Conservation (phyloP, 257 asterid species). For the Solanum corneliomulleri region DNA sequence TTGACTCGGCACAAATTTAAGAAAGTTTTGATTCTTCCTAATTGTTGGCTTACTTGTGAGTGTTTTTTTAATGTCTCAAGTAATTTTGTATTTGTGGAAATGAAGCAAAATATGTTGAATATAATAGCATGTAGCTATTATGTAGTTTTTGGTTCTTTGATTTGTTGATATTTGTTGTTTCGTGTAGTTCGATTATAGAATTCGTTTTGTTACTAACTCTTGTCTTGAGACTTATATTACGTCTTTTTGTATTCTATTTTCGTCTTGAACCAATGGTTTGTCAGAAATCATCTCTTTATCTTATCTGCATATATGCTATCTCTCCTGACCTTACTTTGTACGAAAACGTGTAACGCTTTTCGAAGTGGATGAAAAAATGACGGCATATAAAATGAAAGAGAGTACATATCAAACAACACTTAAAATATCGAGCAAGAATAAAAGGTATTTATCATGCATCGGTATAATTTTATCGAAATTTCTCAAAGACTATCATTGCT, state of each 20-base stretch:
- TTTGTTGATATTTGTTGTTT: too few relatives aligned
- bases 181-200: not conserved
- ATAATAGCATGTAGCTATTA: not conserved
- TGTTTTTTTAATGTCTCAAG: not conserved
- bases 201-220: not conserved
- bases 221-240: not conserved
- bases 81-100: not conserved
- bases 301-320: too few relatives aligned
- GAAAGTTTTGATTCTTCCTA: not conserved
- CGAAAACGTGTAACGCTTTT: not conserved
- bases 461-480: not conserved
- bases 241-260: too few relatives aligned
- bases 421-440: fast-evolving
- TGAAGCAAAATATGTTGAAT: not conserved
- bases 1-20: not conserved
- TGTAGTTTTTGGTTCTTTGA: not conserved
- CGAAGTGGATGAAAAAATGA: too few relatives aligned
- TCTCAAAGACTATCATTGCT: not conserved
- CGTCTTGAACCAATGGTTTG: too few relatives aligned
- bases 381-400: too few relatives aligned
- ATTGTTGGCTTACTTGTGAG: not conserved
- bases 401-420: not conserved
- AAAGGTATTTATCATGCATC: too few relatives aligned
- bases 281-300: fast-evolving
- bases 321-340: too few relatives aligned